phyloP scores from a whole-genome alignment of 768 basidiomycete species.

The Mycena polygramma region DNA sequence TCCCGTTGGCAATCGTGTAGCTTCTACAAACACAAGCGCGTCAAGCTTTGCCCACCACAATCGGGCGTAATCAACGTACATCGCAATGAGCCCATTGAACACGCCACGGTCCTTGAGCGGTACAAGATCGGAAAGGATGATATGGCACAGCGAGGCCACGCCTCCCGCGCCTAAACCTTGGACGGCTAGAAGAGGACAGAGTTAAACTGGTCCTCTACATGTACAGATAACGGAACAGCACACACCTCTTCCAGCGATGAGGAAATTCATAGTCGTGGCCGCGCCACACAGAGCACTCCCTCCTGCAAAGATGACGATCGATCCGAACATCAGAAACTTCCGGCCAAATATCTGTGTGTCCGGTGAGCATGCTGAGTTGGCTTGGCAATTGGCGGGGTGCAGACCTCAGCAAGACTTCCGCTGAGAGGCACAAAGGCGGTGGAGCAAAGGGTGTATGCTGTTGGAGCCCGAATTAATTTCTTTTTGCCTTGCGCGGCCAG shows the following conservation, averaged over 20 bases:
- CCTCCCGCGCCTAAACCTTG: constrained; percentile 57
- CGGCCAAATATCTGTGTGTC: constrained; percentile 54
- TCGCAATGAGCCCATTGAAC: constrained; percentile 51
- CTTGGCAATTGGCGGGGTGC: background rate
- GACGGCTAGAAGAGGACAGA: constrained; percentile 43
- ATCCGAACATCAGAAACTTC: constrained; percentile 46
- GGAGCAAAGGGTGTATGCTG: constrained; percentile 7
- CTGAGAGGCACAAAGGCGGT: constrained; percentile 10
- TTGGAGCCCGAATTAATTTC: background rate
- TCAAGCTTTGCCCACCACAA: too few relatives aligned
- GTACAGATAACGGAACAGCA: too few relatives aligned
- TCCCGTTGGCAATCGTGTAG: constrained; percentile 44
- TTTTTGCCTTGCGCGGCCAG: background rate
- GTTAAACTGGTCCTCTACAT: too few relatives aligned
- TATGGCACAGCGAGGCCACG: constrained; percentile 50
- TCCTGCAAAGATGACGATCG: constrained; percentile 55
- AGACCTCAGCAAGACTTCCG: constrained; percentile 6
- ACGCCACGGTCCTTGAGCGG: constrained; percentile 59
- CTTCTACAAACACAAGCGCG: background rate
- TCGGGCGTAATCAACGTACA: constrained; percentile 27
- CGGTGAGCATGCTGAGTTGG: background rate
- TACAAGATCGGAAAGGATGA: constrained; percentile 61
- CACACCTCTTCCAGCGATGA: constrained; percentile 6
- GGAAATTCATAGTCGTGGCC: background rate
- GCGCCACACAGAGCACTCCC: constrained; percentile 61